These are phyloP conservation scores for Aspergillus panamensis DNA, from an alignment of 495 filamentous ascomycete species.

Conservation along the genomic window DNA sequence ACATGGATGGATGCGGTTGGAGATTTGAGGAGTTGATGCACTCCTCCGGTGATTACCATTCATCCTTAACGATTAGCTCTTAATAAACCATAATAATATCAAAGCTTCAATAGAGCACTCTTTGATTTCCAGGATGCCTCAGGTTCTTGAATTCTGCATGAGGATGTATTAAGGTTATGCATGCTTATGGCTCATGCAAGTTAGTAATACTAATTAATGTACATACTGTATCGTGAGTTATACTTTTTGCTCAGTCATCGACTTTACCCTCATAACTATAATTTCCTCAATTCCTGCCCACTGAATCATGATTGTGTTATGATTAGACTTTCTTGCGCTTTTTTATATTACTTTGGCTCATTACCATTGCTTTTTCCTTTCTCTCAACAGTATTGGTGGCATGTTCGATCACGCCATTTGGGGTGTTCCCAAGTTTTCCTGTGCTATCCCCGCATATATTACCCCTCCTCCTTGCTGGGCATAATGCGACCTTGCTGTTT, in stretches of 20 bases:
- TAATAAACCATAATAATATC: no score
- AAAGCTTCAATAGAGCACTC: no score
- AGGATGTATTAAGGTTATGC: no score
- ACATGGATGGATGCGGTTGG: no score
- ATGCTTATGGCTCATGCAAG: no score
- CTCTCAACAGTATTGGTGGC: constrained; percentile 2
- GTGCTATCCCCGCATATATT: constrained; percentile 9
- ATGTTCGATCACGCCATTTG: constrained; percentile 19
- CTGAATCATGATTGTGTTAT: not conserved
- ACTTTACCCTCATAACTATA: not conserved
- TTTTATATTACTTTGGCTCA: not conserved
- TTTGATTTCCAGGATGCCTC: no score
- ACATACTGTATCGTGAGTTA: no score
- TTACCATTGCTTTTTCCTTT: not conserved
- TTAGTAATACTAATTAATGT: no score
- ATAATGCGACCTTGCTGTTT: not conserved
- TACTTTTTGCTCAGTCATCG: not conserved
- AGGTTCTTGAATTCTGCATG: no score
- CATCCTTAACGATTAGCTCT: no score
- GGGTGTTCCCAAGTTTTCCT: not conserved
- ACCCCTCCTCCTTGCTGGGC: constrained; percentile 4
- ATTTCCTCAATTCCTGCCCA: not conserved
- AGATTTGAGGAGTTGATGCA: no score
- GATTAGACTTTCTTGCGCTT: not conserved
- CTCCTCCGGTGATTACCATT: no score